Conservation (phyloP, 1,284 basidiomycete species). For the Omphalotus olearius region DNA sequence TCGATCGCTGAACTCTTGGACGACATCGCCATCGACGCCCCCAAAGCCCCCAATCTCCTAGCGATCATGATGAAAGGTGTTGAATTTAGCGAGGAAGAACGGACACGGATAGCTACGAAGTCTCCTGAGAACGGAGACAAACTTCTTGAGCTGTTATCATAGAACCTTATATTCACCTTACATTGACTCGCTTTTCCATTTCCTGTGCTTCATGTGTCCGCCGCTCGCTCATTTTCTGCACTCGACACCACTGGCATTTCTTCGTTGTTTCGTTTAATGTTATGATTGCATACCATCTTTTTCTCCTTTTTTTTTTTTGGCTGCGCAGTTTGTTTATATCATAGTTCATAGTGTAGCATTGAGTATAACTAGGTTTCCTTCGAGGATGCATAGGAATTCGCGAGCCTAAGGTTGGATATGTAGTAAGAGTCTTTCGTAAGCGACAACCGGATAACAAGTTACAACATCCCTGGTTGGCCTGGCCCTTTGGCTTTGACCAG, state of each 20-base stretch:
- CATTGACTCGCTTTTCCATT: slow-evolving; percentile 10
- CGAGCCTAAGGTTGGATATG: too few species aligned
- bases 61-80: slow-evolving; percentile 71
- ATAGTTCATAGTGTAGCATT: slow-evolving; percentile 8
- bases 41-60: slow-evolving; percentile 78
- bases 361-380: background rate
- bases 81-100: slow-evolving; percentile 57
- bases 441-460: background rate
- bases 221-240: slow-evolving; percentile 5
- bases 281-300: slow-evolving; percentile 19
- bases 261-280: slow-evolving; percentile 17
- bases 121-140: slow-evolving; percentile 49
- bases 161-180: slow-evolving; percentile 27
- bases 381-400: too few species aligned
- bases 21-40: slow-evolving; percentile 86
- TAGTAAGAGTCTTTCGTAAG: background rate
- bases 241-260: slow-evolving; percentile 18
- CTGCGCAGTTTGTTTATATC: slow-evolving; percentile 12
- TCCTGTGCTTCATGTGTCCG: slow-evolving; percentile 11
- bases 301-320: slow-evolving; percentile 4
- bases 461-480: too few species aligned
- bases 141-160: slow-evolving; percentile 56
- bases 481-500: too few species aligned
- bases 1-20: slow-evolving; percentile 74
- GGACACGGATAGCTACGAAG: slow-evolving; percentile 52